phyloP scores from a whole-genome alignment of 2,329 filamentous ascomycete species.

The Ophiostoma ulmi region DNA sequence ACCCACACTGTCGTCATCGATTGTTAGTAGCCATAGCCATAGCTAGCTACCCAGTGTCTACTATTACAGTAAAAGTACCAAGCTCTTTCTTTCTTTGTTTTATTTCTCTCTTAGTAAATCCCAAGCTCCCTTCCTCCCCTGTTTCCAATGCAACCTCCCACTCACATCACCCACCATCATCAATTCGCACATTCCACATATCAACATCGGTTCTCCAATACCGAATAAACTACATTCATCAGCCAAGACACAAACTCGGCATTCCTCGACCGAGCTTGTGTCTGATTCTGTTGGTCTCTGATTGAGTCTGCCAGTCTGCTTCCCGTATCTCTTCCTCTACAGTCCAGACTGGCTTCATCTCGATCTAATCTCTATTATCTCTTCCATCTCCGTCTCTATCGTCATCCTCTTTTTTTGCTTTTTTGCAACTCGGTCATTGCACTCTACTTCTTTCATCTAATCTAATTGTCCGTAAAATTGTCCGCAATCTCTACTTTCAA shows the following conservation, averaged over 20 bases:
- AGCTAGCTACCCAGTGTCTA: not conserved
- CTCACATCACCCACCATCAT: not conserved
- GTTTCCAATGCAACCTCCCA: not conserved
- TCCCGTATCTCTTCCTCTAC: not conserved
- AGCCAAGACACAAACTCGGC: slow-evolving; percentile 8
- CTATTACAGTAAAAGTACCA: not conserved
- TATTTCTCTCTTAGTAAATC: not conserved
- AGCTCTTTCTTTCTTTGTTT: not conserved
- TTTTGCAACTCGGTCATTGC: not conserved
- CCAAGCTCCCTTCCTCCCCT: not conserved
- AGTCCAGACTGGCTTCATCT: slow-evolving; percentile 7
- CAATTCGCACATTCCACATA: not conserved
- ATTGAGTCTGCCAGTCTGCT: not conserved
- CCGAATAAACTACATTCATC: not conserved
- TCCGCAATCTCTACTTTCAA: slow-evolving; percentile 18
- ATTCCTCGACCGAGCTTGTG: slow-evolving; percentile 11
- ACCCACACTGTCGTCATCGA: slow-evolving; percentile 12
- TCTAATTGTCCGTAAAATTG: not conserved
- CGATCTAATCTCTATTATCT: not conserved
- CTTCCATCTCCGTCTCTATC: not conserved
- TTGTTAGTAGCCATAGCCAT: not conserved
- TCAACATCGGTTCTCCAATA: slow-evolving; percentile 9
- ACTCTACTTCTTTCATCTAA: not conserved
- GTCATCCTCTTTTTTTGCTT: not conserved
- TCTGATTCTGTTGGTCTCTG: not conserved